Evolutionary conservation across 2,329 filamentous ascomycete species (phyloP).

Genomic region (Colletotrichum sp.): DNA sequence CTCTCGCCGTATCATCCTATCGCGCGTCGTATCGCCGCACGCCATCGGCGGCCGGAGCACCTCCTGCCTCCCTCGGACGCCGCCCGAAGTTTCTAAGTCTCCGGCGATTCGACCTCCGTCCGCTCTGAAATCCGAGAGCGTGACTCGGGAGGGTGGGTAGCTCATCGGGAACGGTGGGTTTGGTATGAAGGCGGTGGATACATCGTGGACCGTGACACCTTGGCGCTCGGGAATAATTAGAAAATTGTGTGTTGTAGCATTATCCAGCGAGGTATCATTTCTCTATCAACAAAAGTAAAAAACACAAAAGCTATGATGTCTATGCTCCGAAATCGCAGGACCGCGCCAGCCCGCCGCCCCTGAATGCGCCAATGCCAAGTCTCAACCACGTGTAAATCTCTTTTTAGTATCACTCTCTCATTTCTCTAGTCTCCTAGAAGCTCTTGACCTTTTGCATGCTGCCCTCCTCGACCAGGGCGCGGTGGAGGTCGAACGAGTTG

Average conservation of each 20-base stretch:
- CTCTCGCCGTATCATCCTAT: fast-evolving
- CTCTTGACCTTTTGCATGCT: slow-evolving; percentile 82
- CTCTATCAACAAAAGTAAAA: slow-evolving; percentile 3
- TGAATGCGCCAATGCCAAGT: background rate
- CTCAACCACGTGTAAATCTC: background rate
- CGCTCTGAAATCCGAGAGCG: background rate
- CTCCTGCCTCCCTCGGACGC: background rate
- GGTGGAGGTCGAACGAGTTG: slow-evolving; percentile 89
- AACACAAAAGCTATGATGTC: background rate
- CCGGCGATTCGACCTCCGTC: background rate
- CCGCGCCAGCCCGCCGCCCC: background rate
- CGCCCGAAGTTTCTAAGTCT: background rate
- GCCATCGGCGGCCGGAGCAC: background rate
- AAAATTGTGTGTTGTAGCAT: background rate
- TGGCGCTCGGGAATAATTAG: background rate
- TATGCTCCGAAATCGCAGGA: background rate
- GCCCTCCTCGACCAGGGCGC: slow-evolving; percentile 79
- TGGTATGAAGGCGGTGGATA: background rate
- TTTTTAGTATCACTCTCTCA: background rate
- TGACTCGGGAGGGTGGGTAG: background rate
- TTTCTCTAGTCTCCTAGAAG: slow-evolving; percentile 48
- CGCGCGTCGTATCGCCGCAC: background rate
- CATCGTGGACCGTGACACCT: background rate
- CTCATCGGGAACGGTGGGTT: background rate
- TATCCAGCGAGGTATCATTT: slow-evolving; percentile 14